A percentile compares a stretch with the other conserved stretches of the same genome.
These are phyloP conservation scores for Penicillium sp. DNA, from an alignment of 2,329 filamentous ascomycete genomes.

Conservation along the genomic window DNA sequence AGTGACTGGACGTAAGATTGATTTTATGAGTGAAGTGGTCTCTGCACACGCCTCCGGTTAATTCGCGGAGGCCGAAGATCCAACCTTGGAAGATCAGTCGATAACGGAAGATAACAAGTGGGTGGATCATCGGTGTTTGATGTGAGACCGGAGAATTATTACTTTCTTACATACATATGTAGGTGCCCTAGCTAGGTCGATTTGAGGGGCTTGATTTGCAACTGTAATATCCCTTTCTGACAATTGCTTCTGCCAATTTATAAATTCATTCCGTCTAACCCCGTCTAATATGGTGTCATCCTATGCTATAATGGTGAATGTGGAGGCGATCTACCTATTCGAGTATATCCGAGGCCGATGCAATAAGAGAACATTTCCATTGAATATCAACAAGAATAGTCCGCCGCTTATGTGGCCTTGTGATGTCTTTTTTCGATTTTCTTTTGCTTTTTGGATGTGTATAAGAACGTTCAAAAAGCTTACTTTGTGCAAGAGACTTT, in stretches of 20 bases:
- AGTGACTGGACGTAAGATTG: neutral
- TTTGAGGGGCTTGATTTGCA: neutral
- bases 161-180: neutral
- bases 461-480: no score
- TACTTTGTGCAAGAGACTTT: no score
- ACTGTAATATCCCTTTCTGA: neutral
- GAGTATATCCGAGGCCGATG: slow-evolving; percentile 4
- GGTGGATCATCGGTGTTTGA: neutral
- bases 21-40: neutral
- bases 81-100: slow-evolving; percentile 9
- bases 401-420: no score
- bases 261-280: neutral
- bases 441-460: no score
- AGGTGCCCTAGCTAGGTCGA: no score
- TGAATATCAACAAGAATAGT: no score
- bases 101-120: slow-evolving; percentile 21
- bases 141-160: neutral
- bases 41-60: slow-evolving; percentile 4
- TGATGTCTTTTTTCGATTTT: no score
- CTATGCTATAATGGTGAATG: slow-evolving; percentile 12
- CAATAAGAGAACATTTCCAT: neutral
- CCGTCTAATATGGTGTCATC: slow-evolving; percentile 17
- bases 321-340: slow-evolving; percentile 5
- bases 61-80: slow-evolving; percentile 20
- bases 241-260: neutral